Base-by-base conservation (phyloP, 2,329 filamentous ascomycete species). In the Aspergillus quadricinctus region DNA sequence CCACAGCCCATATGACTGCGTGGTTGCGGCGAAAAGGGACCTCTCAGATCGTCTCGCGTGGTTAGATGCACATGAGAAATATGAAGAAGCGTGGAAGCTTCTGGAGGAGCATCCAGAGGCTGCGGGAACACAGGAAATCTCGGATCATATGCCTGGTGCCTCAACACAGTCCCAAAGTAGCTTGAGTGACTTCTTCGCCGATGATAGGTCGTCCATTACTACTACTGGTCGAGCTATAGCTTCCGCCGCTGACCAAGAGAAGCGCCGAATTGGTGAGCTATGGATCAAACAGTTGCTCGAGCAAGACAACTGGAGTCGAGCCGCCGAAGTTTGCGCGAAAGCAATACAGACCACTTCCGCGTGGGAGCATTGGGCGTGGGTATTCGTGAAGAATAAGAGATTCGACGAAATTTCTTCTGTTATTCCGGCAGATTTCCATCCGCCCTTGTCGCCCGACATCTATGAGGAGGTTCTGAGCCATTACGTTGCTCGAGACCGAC, bases 331-430 rank as follows among this genome's bases (percentile, higher is more conserved):
- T 3, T 93, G 92, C 57, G 89, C 88, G 14, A 91, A 88, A 67
- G 92, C 97, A 0, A 79, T 99, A 1, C 86, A 86, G 46, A 90
- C 88, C 1, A 85, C 91, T 1, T 81, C 88, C 49, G 81, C 88
- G 64, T 99, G 94, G 94, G 92, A 97, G 75, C 90, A 95, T 66
- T 97, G 93, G 92, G 88, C 95, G 4, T 95, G 89, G 85, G 88
- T 85, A 0, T 99, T 99, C 75, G 90, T 92, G 7, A 88, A 91
- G 43, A 88, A 89, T 2, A 83, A 90, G 61, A 91, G 87, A 67
- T 91, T 96, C 65, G 90, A 97, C 69, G 92, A 96, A 64, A 96
- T 99, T 58, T 88, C 89, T 4, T 83, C 88, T 37, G 87, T 88
- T 66, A 89, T 99, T 29, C 94, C 94, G 0, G 86, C 84, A 1